phyloP scores from a whole-genome alignment of 2,329 filamentous ascomycete species.

The Thyridium curvatum region DNA sequence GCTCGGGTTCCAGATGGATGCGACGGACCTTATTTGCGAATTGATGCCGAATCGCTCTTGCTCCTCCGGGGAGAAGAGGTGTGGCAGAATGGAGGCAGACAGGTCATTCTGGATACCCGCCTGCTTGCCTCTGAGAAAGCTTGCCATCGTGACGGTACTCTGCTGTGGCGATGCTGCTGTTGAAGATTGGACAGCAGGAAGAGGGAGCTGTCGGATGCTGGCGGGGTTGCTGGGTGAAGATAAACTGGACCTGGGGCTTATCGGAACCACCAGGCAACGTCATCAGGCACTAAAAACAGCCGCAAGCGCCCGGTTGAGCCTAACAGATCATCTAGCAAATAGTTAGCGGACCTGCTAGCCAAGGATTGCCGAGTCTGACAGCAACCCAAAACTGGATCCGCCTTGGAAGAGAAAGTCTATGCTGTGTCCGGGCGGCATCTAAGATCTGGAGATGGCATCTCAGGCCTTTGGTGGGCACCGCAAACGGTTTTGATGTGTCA shows the following conservation, averaged over 20 bases:
- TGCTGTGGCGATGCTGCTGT: constrained; percentile 6
- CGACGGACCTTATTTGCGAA: constrained; percentile 57
- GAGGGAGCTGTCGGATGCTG: background rate
- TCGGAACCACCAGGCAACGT: background rate
- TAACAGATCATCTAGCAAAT: no score
- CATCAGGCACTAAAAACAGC: background rate
- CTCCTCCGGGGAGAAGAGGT: constrained; percentile 78
- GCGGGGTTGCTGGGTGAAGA: background rate
- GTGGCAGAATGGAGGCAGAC: constrained; percentile 71
- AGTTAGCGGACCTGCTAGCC: no score
- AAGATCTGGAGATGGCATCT: no score
- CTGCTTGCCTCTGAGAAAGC: constrained; percentile 88
- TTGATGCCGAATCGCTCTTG: constrained; percentile 78
- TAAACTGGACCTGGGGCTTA: background rate
- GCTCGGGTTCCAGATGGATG: background rate
- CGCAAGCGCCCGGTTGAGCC: background rate
- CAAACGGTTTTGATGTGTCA: no score
- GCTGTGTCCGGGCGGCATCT: no score
- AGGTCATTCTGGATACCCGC: constrained; percentile 88
- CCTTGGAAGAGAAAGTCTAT: no score
- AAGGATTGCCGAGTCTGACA: no score
- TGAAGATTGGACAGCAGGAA: background rate
- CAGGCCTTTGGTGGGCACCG: no score
- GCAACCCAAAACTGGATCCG: no score
- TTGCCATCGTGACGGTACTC: constrained; percentile 56